Base-by-base conservation (phyloP, 2,329 filamentous ascomycete genomes). In the Alternaria brassicae region DNA sequence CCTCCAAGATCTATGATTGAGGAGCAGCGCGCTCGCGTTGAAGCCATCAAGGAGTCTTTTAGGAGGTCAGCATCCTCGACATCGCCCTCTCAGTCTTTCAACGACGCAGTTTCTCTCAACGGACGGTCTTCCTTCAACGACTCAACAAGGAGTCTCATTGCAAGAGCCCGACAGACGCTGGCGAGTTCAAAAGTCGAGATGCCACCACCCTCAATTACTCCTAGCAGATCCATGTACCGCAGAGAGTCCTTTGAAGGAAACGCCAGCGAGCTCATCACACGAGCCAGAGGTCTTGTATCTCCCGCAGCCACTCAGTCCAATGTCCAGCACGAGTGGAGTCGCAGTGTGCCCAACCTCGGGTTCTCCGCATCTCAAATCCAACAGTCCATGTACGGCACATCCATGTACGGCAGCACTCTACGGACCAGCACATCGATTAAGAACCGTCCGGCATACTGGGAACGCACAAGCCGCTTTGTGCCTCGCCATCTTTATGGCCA, bases 401-500 rank as follows among this genome's bases (percentile, higher is more conserved):
- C 68, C 2, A 45, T 34, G 3, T 60, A 67, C n/a, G 66, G 62
- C 28, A 67, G 53, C 21, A 72, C 58, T 23, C 54, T 53, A 23
- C 56, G 58, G 9, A 60, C 60, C 2, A 62, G 58, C 9, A 42
- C 61, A 21, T 50, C 58, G 19, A 56, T 58, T 6, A 55, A 56
- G 32, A 53, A 68, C 30, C 63, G 63, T 7, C 70, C 75, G 10
- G 73, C 75, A 19, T 78, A 75, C 56, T 73, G 71, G 66, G 56
- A 39, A 25, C 76, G 76, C 8, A 53, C 61, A 9, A 72, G 68
- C 47, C 72, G 72, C n/a, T 78, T 78, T 25, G 74, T 78, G 1
- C 75, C 75, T 7, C 63, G 67, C 10, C 71, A 77, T 44, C 66
- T 76, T 7, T 78, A 77, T 34, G 76, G 76, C 7, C 69, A 75